Percentiles rank a stretch among this genome's conserved stretches.
phyloP scores from a whole-genome alignment of 345 rosid species.

The Populus ilicifolia region DNA sequence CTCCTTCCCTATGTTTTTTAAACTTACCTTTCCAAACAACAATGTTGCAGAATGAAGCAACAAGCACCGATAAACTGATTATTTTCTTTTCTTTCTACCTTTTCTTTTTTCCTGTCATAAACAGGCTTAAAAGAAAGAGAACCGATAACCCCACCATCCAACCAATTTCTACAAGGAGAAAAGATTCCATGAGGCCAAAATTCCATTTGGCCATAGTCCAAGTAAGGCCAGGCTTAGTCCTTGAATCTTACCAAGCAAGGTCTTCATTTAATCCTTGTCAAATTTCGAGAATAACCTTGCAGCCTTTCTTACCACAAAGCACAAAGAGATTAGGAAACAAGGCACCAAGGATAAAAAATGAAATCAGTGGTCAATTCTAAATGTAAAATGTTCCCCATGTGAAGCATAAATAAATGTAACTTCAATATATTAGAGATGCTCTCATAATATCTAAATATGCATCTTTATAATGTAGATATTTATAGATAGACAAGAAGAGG shows the following conservation, averaged over 20 bases:
- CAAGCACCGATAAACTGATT: not conserved
- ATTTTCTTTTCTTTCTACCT: not conserved
- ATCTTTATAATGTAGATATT: not conserved
- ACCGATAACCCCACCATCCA: not conserved
- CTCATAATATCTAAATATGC: not conserved
- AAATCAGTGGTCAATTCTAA: not conserved
- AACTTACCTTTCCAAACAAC: conserved; percentile 7
- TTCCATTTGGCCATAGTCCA: not conserved
- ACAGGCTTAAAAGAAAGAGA: not conserved
- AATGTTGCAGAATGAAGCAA: not conserved
- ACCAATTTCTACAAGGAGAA: not conserved
- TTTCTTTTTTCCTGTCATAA: no score
- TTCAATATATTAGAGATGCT: not conserved
- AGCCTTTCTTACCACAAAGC: not conserved
- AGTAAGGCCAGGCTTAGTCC: not conserved
- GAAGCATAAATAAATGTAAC: not conserved
- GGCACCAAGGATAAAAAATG: not conserved
- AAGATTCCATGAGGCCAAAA: not conserved
- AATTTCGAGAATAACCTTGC: not conserved
- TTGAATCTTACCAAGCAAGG: not conserved
- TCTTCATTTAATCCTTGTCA: not conserved
- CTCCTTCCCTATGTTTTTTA: not conserved
- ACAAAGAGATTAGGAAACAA: not conserved
- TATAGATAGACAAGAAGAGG: not conserved
- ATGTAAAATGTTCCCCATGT: not conserved